phyloP scores from a whole-genome alignment of 1,139 yeast species.

The Debaryomyces nepalensis region DNA sequence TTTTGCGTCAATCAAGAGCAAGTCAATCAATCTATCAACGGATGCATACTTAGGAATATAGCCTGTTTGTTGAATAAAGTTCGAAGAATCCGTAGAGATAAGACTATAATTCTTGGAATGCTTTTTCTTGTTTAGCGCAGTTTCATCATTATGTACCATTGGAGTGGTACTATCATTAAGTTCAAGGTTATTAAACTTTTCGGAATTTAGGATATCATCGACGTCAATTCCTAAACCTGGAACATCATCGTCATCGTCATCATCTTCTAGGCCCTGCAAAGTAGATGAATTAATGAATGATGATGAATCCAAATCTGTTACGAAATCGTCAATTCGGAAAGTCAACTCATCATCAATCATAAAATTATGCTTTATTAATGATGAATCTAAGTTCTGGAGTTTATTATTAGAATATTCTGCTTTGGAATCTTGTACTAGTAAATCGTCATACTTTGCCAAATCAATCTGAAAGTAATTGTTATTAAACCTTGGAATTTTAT shows the following conservation, averaged over 20 bases:
- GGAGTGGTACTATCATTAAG: conserved; percentile 20
- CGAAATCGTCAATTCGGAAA: conserved; percentile 47
- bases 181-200: conserved; percentile 43
- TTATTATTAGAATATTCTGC: conserved; percentile 18
- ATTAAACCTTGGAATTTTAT: conserved; percentile 44
- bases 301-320: conserved; percentile 35
- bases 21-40: conserved; percentile 46
- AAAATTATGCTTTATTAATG: conserved; percentile 32
- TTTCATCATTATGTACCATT: conserved; percentile 13
- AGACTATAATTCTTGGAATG: conserved; percentile 13
- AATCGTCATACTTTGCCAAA: no score
- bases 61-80: conserved; percentile 22
- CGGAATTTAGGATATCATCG: conserved; percentile 49
- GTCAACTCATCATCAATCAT: conserved; percentile 40
- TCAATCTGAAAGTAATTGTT: conserved; percentile 43
- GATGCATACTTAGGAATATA: conserved; percentile 49
- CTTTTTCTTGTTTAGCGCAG: conserved; percentile 6
- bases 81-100: conserved; percentile 16
- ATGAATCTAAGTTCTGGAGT: conserved; percentile 24
- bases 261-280: conserved; percentile 31
- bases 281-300: conserved; percentile 23
- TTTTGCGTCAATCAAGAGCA: conserved; percentile 45
- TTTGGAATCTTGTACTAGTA: no score
- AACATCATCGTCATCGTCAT: conserved; percentile 42
- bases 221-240: conserved; percentile 52